Percentiles rank a stretch among this genome's conserved stretches.
These are phyloP conservation scores for Iris macrosiphon DNA, from an alignment of 106 monocot genomes.

Conservation along the genomic window DNA sequence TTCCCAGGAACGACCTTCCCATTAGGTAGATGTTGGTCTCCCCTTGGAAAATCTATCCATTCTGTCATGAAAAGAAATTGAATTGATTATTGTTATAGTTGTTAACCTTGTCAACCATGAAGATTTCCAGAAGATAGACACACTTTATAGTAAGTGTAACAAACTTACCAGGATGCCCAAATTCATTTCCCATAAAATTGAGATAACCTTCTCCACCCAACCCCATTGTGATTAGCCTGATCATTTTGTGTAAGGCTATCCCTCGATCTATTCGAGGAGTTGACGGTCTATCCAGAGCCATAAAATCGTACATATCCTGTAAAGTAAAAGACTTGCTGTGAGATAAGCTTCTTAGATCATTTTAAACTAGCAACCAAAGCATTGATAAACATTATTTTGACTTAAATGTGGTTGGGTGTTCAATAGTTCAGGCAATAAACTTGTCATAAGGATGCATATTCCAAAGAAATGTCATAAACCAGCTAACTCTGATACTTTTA, in stretches of 20 bases:
- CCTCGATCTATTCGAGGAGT: constrained; percentile 93
- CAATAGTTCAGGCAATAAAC: too few relatives aligned
- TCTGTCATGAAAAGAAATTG: constrained; percentile 34
- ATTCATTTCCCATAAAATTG: constrained; percentile 99
- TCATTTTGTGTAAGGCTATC: constrained; percentile 98
- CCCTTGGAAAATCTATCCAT: constrained; percentile 98
- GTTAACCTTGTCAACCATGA: background rate
- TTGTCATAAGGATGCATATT: too few relatives aligned
- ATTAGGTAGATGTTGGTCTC: constrained; percentile 64
- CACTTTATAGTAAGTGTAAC: background rate
- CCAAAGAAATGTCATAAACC: too few relatives aligned
- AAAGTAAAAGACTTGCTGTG: background rate
- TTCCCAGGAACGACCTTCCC: constrained; percentile 73
- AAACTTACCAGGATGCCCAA: constrained; percentile 87
- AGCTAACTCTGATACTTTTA: too few relatives aligned
- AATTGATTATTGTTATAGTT: background rate
- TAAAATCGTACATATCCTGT: constrained; percentile 95
- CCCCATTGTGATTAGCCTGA: constrained; percentile 89
- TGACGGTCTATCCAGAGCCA: constrained; percentile 83
- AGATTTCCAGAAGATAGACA: background rate
- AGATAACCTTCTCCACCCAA: constrained; percentile 98
- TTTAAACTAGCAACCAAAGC: too few relatives aligned
- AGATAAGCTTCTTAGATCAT: background rate
- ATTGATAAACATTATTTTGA: too few relatives aligned
- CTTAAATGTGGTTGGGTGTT: too few relatives aligned